These are phyloP conservation scores for Gaertneriomyces sp. DNA, from an alignment of 192 early-diverging fungal genomes.

Conservation along the genomic window DNA sequence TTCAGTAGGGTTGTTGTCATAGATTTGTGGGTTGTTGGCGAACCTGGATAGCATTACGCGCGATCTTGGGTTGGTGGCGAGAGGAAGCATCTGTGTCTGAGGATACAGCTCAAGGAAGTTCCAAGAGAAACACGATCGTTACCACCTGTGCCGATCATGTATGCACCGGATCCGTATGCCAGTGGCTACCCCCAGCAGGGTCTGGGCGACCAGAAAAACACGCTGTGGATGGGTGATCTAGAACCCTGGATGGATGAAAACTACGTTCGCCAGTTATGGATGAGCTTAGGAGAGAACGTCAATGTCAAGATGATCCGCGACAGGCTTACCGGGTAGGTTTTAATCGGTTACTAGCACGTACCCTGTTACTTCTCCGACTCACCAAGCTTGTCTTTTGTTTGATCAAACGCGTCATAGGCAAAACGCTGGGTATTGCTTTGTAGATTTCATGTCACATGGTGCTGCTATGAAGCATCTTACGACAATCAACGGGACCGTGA, in stretches of 20 bases:
- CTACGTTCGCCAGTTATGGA: constrained; percentile 82
- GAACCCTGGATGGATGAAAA: constrained; percentile 98
- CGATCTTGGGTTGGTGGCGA: too few relatives aligned
- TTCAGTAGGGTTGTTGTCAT: too few relatives aligned
- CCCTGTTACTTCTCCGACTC: not conserved
- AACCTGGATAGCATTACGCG: too few relatives aligned
- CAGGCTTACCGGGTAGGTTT: constrained; percentile 71
- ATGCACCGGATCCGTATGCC: not conserved
- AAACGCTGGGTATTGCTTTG: constrained; percentile 88
- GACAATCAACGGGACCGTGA: constrained; percentile 72
- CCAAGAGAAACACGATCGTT: too few relatives aligned
- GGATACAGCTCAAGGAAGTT: too few relatives aligned
- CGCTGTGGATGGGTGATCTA: constrained; percentile 88
- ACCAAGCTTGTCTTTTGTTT: not conserved
- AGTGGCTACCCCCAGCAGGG: not conserved
- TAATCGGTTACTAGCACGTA: not conserved
- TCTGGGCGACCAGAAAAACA: constrained; percentile 27
- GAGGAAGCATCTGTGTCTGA: too few relatives aligned
- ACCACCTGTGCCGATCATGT: too few relatives aligned
- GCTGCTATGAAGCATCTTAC: constrained; percentile 70
- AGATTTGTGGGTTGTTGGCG: too few relatives aligned
- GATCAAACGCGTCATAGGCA: not conserved
- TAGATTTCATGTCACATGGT: constrained; percentile 70
- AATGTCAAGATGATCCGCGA: constrained; percentile 94
- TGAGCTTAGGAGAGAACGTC: constrained; percentile 73